Conservation (phyloP, 1,284 basidiomycete genomes). For the Ceratobasidium sp. region DNA sequence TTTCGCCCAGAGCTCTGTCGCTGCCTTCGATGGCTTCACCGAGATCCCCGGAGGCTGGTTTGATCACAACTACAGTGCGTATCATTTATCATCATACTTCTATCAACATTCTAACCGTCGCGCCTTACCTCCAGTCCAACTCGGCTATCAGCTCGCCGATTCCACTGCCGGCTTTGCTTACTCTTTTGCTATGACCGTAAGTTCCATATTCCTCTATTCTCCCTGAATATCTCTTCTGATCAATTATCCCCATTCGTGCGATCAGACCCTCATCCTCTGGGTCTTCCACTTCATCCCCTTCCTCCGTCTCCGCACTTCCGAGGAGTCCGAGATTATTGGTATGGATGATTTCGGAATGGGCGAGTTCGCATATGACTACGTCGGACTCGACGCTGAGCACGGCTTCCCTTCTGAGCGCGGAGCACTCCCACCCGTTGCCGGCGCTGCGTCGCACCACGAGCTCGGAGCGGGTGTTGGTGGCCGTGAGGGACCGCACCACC, state of each 20-base stretch:
- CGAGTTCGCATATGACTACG: slow-evolving; percentile 94
- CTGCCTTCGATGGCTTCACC: slow-evolving; percentile 84
- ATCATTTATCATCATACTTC: neutral
- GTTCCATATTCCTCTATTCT: slow-evolving; percentile 53
- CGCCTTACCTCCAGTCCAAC: slow-evolving; percentile 64
- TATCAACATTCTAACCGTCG: slow-evolving; percentile 49
- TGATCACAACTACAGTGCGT: slow-evolving; percentile 75
- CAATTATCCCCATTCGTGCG: slow-evolving; percentile 8
- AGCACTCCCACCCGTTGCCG: neutral
- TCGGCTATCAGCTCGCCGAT: slow-evolving; percentile 91
- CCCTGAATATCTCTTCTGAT: neutral
- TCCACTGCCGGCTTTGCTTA: slow-evolving; percentile 80
- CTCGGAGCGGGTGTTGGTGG: slow-evolving; percentile 35
- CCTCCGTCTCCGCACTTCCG: slow-evolving; percentile 80
- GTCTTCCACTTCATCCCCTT: slow-evolving; percentile 94
- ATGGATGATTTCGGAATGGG: slow-evolving; percentile 96
- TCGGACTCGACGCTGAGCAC: slow-evolving; percentile 75
- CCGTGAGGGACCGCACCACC: slow-evolving; percentile 34
- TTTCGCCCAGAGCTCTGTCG: slow-evolving; percentile 90
- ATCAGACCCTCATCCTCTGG: slow-evolving; percentile 89
- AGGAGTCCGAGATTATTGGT: slow-evolving; percentile 92
- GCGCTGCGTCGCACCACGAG: slow-evolving; percentile 37
- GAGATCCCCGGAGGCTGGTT: slow-evolving; percentile 90
- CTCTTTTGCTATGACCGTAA: slow-evolving; percentile 84
- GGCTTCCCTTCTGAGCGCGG: slow-evolving; percentile 43